These are phyloP conservation scores for Chaetomium globosum DNA, from an alignment of 2,329 filamentous ascomycete species.

Conservation along the genomic window DNA sequence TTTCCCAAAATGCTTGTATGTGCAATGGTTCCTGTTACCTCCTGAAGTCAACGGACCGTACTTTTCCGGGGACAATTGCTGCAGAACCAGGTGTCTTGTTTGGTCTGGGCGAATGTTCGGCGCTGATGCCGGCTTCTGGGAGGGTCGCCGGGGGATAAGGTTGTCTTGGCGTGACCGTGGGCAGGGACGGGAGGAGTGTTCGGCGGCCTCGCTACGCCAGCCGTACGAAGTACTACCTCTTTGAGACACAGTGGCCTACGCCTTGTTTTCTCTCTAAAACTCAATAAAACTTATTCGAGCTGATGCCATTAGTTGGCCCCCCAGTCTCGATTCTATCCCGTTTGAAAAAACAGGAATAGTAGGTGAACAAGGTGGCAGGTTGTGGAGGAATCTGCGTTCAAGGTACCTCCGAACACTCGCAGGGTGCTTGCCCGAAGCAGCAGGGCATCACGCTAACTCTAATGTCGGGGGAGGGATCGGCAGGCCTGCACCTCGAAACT, in stretches of 20 bases:
- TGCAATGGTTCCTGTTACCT: neutral
- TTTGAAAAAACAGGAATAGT: neutral
- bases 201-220: conserved; percentile 30
- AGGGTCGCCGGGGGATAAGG: conserved; percentile 19
- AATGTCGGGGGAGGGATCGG: neutral
- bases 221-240: neutral
- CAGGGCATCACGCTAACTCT: conserved; percentile 1
- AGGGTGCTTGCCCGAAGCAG: conserved; percentile 18
- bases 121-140: conserved; percentile 15
- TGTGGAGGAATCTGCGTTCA: too few species aligned
- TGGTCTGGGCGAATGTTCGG: neutral
- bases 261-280: neutral
- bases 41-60: neutral
- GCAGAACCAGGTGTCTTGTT: conserved; percentile 7
- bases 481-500: neutral
- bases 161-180: conserved; percentile 25
- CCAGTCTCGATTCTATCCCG: neutral
- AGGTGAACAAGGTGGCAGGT: neutral
- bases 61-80: neutral
- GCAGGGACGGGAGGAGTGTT: conserved; percentile 21
- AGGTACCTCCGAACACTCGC: neutral
- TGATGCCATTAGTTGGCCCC: neutral
- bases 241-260: neutral
- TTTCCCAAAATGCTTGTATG: neutral
- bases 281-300: neutral